Base-by-base conservation (phyloP, 805 yeast genomes). In the Yarrowia alimentaria region DNA sequence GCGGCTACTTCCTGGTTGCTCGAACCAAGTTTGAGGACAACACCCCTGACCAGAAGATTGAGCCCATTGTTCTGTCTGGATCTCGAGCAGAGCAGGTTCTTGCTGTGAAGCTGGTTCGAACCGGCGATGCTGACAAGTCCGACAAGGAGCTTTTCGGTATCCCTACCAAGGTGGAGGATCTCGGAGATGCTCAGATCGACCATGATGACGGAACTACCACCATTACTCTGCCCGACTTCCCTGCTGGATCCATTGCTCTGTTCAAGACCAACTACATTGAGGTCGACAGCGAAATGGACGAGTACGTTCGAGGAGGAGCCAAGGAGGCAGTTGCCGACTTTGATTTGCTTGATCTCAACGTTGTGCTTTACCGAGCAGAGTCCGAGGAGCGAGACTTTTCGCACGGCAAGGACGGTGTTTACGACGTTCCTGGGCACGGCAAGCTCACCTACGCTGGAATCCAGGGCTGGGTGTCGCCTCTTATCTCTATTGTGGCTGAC, bases 221-320 rank as follows among this genome's bases (percentile, higher is more conserved):
- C 4, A 79, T 93, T 49, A 67, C 62, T 0, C 67, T 85, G 7
- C 84, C 87, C 17, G 76, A 70, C 0, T 90, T 91, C 68, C 89
- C 91, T 3, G 91, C 85, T 48, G 99, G 99, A 3, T 84, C 96
- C 1, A 87, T 93, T 58, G 87, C 95, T 0, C 82, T 93, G 2
- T 76, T 87, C 60, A 74, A 82, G 24, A 88, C 97, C 0, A 72
- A 72, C 53, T 80, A 84, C 52, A 76, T 80, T 6, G 77, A 78
- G 11, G 86, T 86, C 25, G 85, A 85, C 58, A 71, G 71, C 11
- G 72, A 75, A 3, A 68, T 90, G 37, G 94, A 87, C 63, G 67
- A 73, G 12, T 83, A 68, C 57, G 76, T 85, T n/a, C 77, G 84
- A 60, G 69, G 75, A 19, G 95, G 95, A 14, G 95, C 94, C 1